phyloP scores from a whole-genome alignment of 305 asterid species.

The Stenogyne calaminthoides region DNA sequence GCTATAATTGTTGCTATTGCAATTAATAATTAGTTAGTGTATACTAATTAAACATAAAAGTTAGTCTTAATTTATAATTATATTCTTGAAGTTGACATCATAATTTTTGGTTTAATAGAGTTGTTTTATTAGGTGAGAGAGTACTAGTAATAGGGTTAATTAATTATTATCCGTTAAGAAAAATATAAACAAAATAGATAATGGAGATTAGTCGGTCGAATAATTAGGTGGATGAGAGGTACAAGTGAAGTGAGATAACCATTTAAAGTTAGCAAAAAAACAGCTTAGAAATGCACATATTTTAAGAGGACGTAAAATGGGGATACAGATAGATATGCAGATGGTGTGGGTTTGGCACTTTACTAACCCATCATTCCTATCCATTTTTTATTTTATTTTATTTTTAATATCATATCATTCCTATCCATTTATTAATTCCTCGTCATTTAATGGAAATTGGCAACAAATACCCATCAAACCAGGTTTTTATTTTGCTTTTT shows the following conservation, averaged over 20 bases:
- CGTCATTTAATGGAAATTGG: slow-evolving; percentile 55
- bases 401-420: slow-evolving; percentile 34
- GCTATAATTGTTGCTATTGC: too few relatives aligned
- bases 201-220: slow-evolving; percentile 36
- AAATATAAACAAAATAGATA: slow-evolving; percentile 34
- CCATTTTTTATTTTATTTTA: slow-evolving; percentile 38
- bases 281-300: slow-evolving; percentile 27
- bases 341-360: slow-evolving; percentile 44
- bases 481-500: slow-evolving; percentile 6
- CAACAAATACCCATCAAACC: slow-evolving; percentile 32
- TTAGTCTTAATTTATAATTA: too few relatives aligned
- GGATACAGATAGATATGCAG: slow-evolving; percentile 20
- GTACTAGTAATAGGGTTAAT: neutral
- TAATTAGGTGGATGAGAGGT: slow-evolving; percentile 38
- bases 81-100: too few relatives aligned
- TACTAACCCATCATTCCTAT: slow-evolving; percentile 59
- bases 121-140: neutral
- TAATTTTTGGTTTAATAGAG: neutral
- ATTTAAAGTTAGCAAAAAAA: slow-evolving; percentile 29
- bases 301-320: slow-evolving; percentile 6
- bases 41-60: too few relatives aligned
- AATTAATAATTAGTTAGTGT: too few relatives aligned
- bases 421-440: slow-evolving; percentile 50
- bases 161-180: slow-evolving; percentile 38
- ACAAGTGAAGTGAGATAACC: slow-evolving; percentile 19